These are phyloP conservation scores for Amanita phalloides DNA, from an alignment of 768 basidiomycete species.

Conservation along the genomic window DNA sequence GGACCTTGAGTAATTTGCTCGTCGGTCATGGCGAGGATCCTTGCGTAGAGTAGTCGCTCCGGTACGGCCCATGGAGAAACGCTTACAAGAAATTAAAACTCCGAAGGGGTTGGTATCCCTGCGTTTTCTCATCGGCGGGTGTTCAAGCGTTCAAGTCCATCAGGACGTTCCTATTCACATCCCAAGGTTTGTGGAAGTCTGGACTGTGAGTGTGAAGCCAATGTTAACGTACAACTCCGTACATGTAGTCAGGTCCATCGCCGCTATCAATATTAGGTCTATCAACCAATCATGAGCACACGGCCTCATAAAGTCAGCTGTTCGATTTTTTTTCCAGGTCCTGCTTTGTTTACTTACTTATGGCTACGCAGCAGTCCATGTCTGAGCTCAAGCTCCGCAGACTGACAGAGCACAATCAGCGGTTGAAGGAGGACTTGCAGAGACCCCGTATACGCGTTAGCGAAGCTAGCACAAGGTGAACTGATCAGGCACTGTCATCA, in stretches of 20 bases:
- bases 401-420: constrained; percentile 88
- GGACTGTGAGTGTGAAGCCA: neutral
- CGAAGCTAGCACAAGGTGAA: constrained; percentile 82
- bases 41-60: neutral
- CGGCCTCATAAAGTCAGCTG: constrained; percentile 57
- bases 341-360: constrained; percentile 1
- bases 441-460: constrained; percentile 86
- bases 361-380: constrained; percentile 67
- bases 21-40: neutral
- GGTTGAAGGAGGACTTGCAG: constrained; percentile 81
- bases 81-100: constrained; percentile 24
- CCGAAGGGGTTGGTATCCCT: constrained; percentile 20
- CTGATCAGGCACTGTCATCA: constrained; percentile 6
- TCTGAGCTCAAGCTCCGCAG: constrained; percentile 93
- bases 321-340: constrained; percentile 6
- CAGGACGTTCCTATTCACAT: neutral
- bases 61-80: neutral
- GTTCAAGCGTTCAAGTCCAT: neutral
- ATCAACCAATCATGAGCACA: constrained; percentile 44
- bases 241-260: neutral
- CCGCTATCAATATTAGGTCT: neutral
- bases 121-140: neutral
- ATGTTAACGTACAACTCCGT: neutral
- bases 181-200: neutral
- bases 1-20: neutral